phyloP scores from a whole-genome alignment of 208 protist genomes.

The Phytomonas serpens region DNA sequence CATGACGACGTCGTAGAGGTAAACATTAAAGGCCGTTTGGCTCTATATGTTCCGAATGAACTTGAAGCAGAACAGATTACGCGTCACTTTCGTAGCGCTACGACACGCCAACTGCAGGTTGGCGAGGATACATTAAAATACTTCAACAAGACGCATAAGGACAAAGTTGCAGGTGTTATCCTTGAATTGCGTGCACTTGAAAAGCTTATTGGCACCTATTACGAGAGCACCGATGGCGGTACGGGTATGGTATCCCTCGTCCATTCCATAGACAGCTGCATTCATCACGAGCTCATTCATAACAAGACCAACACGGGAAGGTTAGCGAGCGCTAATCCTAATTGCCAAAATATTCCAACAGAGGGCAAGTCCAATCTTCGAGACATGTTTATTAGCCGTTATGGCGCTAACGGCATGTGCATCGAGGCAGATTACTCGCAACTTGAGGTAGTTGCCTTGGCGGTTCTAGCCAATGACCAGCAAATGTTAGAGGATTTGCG shows the following conservation, averaged over 20 bases:
- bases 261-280: slow-evolving; percentile 81
- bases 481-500: slow-evolving; percentile 89
- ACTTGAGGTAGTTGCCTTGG: slow-evolving; percentile 88
- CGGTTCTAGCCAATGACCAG: slow-evolving; percentile 80
- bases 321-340: slow-evolving; percentile 84
- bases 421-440: slow-evolving; percentile 92
- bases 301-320: slow-evolving; percentile 89
- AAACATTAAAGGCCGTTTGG: slow-evolving; percentile 55
- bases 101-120: slow-evolving; percentile 81
- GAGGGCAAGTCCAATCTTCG: slow-evolving; percentile 84
- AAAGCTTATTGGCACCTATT: slow-evolving; percentile 90
- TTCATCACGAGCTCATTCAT: slow-evolving; percentile 91
- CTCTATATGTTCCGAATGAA: slow-evolving; percentile 62
- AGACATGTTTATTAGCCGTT: slow-evolving; percentile 89
- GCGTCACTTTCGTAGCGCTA: slow-evolving; percentile 65
- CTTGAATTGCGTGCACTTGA: slow-evolving; percentile 80
- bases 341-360: slow-evolving; percentile 92
- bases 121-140: slow-evolving; percentile 82
- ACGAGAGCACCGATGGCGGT: slow-evolving; percentile 85
- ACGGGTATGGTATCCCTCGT: slow-evolving; percentile 91
- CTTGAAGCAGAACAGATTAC: slow-evolving; percentile 81
- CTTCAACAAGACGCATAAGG: slow-evolving; percentile 77
- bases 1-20: slow-evolving; percentile 80
- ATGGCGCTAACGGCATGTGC: slow-evolving; percentile 81
- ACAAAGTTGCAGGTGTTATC: slow-evolving; percentile 68